Percentiles rank a stretch among this genome's conserved stretches.
These are phyloP conservation scores for Kwoniella shandongensis DNA, from an alignment of 768 basidiomycete genomes.

Conservation along the genomic window DNA sequence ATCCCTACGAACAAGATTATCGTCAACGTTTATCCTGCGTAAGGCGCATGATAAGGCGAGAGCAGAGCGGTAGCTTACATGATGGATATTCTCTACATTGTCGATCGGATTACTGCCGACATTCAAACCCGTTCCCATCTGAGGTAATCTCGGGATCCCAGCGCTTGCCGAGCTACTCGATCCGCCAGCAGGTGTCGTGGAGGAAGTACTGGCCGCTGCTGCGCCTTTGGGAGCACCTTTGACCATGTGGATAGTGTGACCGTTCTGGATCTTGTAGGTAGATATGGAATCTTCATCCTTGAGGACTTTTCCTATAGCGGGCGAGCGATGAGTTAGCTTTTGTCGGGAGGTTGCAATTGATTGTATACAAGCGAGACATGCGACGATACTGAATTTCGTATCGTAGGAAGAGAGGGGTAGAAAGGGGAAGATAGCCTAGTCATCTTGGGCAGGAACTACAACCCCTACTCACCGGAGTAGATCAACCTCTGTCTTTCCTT, in stretches of 20 bases:
- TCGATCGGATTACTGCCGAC: slow-evolving; percentile 66
- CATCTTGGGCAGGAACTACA: not conserved
- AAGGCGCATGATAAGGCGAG: not conserved
- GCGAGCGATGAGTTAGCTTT: not conserved
- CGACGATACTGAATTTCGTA: too few relatives aligned
- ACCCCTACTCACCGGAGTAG: slow-evolving; percentile 65
- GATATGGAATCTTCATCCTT: slow-evolving; percentile 70
- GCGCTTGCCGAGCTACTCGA: slow-evolving; percentile 62
- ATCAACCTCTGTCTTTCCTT: slow-evolving; percentile 87
- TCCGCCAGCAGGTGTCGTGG: slow-evolving; percentile 40
- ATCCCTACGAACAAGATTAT: slow-evolving; percentile 16
- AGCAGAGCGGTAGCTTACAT: too few relatives aligned
- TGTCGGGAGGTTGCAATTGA: too few relatives aligned
- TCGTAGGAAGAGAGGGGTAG: not conserved
- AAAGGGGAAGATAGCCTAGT: not conserved
- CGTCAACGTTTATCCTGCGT: not conserved
- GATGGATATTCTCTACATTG: slow-evolving; percentile 43
- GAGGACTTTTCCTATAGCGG: slow-evolving; percentile 53
- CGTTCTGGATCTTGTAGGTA: slow-evolving; percentile 79
- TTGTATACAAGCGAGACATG: too few relatives aligned
- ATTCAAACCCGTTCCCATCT: slow-evolving; percentile 90
- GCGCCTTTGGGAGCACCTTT: slow-evolving; percentile 69
- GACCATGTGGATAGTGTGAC: slow-evolving; percentile 90
- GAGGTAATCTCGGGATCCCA: slow-evolving; percentile 58
- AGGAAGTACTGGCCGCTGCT: slow-evolving; percentile 49